Conservation (phyloP, 768 basidiomycete species). For the Boletus rubescentipes region DNA sequence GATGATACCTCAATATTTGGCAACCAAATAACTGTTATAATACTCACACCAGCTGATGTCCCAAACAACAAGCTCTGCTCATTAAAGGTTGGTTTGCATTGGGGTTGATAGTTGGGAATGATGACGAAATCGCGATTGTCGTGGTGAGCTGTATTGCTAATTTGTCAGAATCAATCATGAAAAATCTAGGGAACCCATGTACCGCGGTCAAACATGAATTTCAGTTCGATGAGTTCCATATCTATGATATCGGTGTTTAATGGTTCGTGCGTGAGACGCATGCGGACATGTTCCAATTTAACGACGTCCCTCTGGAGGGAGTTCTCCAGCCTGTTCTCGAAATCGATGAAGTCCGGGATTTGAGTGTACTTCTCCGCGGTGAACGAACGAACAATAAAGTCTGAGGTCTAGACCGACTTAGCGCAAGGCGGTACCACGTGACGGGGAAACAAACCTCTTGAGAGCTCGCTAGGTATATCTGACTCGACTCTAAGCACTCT, state of each 20-base stretch:
- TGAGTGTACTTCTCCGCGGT: conserved; percentile 82
- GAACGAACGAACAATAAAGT: conserved; percentile 79
- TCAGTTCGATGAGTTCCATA: conserved; percentile 81
- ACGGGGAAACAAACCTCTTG: conserved; percentile 57
- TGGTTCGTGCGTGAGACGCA: conserved; percentile 75
- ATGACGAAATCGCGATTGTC: conserved; percentile 88
- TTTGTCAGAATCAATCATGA: conserved; percentile 4
- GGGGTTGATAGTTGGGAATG: conserved; percentile 76
- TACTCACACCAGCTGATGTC: conserved; percentile 60
- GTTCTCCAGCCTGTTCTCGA: conserved; percentile 79
- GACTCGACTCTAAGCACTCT: conserved; percentile 77
- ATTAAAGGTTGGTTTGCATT: conserved; percentile 48
- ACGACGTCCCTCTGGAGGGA: conserved; percentile 82
- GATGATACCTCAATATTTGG: neutral
- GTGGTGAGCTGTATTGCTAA: conserved; percentile 53
- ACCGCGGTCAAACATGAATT: conserved; percentile 79
- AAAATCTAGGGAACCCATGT: conserved; percentile 23
- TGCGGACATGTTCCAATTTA: conserved; percentile 82
- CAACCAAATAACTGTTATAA: neutral
- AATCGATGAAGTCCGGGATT: conserved; percentile 82
- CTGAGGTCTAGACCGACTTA: conserved; percentile 56
- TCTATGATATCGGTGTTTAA: conserved; percentile 72
- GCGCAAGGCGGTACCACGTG: neutral
- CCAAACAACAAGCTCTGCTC: conserved; percentile 69
- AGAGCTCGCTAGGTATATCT: conserved; percentile 78